phyloP scores from a whole-genome alignment of 108 stramenopile species.

The Schizochytrium sp. region DNA sequence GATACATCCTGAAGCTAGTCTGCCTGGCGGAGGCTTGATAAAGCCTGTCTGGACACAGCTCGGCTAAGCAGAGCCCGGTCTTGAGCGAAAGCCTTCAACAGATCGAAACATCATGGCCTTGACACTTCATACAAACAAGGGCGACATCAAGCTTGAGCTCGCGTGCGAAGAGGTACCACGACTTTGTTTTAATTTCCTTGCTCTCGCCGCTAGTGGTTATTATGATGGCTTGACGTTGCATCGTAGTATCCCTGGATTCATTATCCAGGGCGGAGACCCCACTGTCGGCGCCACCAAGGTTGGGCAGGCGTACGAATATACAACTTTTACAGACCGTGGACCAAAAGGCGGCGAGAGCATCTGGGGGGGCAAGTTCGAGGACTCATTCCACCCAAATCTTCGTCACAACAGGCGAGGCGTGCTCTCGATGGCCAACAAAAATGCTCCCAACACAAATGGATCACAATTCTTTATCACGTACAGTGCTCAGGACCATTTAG shows the following conservation, averaged over 20 bases:
- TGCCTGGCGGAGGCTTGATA: too few relatives aligned
- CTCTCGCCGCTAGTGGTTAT: slow-evolving; percentile 85
- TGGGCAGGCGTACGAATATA: slow-evolving; percentile 61
- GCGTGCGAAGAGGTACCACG: slow-evolving; percentile 94
- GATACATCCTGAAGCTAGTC: too few relatives aligned
- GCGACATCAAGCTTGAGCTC: slow-evolving; percentile 93
- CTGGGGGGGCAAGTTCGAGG: slow-evolving; percentile 93
- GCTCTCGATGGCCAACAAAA: slow-evolving; percentile 93
- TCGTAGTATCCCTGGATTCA: slow-evolving; percentile 92
- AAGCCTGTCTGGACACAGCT: too few relatives aligned
- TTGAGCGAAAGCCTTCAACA: too few relatives aligned
- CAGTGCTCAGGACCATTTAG: slow-evolving; percentile 90
- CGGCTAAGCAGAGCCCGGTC: too few relatives aligned
- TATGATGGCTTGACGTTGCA: slow-evolving; percentile 94
- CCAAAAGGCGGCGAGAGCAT: slow-evolving; percentile 88
- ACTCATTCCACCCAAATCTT: slow-evolving; percentile 93
- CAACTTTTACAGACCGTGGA: slow-evolving; percentile 49
- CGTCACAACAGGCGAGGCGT: slow-evolving; percentile 88
- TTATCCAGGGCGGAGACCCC: slow-evolving; percentile 97
- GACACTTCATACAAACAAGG: slow-evolving; percentile 90
- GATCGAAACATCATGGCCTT: slow-evolving; percentile 81
- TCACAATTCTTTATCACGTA: slow-evolving; percentile 95
- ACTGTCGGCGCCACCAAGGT: slow-evolving; percentile 68
- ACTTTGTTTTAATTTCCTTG: slow-evolving; percentile 90
- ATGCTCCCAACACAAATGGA: slow-evolving; percentile 83